Evolutionary conservation across 2,329 filamentous ascomycete species (phyloP), one percentile per base, ranked within the genome.

Genomic region (Xylaria digitata): DNA sequence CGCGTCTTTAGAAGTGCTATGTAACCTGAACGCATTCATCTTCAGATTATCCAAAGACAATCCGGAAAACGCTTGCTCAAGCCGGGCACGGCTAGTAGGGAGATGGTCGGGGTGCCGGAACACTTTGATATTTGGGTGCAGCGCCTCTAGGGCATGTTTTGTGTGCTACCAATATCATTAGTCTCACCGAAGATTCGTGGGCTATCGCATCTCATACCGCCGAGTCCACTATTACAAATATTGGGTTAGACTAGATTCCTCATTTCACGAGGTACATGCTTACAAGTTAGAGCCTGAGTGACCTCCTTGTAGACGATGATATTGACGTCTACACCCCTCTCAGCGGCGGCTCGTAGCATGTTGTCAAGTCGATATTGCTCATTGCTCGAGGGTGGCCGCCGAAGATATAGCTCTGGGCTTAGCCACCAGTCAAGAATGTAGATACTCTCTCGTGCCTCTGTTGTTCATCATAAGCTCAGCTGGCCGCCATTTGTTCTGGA

Each of bases 291-390:
- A 45, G 93, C 92, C 75, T 93, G 90, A 3, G 91, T 88, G 7
- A 95, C 92, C 80, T 97, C 94, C 80, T 97, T 97, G 82, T 97
- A 97, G 11, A 97, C 92, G 60, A 97, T 94, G 58, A 97, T 85
- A 73, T 94, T 91, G 73, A 97, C 85, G 73, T 91, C 88, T 52
- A 97, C 94, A 48, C 94, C 94, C 49, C 94, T 88, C 79, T 95
- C 86, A 30, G 94, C 93, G 8, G 93, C 94, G 61, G 90, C 90
- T 73, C 91, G 86, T 54, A 97, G 86, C 89, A 97, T 90, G 56
- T 89, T 87, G 79, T 97, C 94, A 45, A 97, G 82, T 6, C 94
- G 89, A 77, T 96, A 97, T 73, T 91, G 84, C 78, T 96, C 90
- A 79, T 96, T 94, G 76, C 87, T 86, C 21, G 92, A 88, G 8